Percentiles rank a stretch among this genome's conserved stretches.
Conservation (phyloP, 2,329 filamentous ascomycete genomes). For the Sporothrix pallida region DNA sequence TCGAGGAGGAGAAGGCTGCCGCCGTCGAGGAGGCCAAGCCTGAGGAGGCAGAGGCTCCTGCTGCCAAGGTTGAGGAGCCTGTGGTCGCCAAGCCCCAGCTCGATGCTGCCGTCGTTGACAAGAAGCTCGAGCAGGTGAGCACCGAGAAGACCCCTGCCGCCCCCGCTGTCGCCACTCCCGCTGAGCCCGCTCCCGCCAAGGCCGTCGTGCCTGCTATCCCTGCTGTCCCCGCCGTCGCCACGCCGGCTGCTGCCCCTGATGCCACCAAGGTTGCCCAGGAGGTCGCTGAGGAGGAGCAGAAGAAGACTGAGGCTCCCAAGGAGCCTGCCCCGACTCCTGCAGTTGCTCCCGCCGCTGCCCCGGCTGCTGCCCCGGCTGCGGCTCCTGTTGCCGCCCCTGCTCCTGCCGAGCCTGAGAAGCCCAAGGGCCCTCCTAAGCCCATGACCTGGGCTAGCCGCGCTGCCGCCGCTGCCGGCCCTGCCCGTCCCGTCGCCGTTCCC, state of each 20-base stretch:
- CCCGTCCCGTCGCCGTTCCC: slow-evolving; percentile 58
- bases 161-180: slow-evolving; percentile 49
- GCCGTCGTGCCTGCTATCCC: slow-evolving; percentile 46
- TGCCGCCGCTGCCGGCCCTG: slow-evolving; percentile 62
- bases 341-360: slow-evolving; percentile 57
- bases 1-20: slow-evolving; percentile 42
- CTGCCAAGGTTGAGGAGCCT: slow-evolving; percentile 39
- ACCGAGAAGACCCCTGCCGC: slow-evolving; percentile 49
- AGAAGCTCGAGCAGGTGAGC: slow-evolving; percentile 71
- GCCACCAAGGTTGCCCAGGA: slow-evolving; percentile 59
- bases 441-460: slow-evolving; percentile 77
- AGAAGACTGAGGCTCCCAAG: slow-evolving; percentile 70
- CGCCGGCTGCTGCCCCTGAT: slow-evolving; percentile 46
- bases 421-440: slow-evolving; percentile 61
- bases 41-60: slow-evolving; percentile 46
- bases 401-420: slow-evolving; percentile 54
- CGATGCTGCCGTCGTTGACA: slow-evolving; percentile 65
- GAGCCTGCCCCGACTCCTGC: slow-evolving; percentile 63
- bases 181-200: slow-evolving; percentile 47
- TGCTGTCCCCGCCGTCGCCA: slow-evolving; percentile 39
- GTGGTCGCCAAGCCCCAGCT: slow-evolving; percentile 41
- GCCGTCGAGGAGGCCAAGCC: slow-evolving; percentile 42
- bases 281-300: slow-evolving; percentile 60
- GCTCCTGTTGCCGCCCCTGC: slow-evolving; percentile 59
- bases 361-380: slow-evolving; percentile 54